Conservation (phyloP, 495 filamentous ascomycete genomes). For the Aspergillus bertholletiae region DNA sequence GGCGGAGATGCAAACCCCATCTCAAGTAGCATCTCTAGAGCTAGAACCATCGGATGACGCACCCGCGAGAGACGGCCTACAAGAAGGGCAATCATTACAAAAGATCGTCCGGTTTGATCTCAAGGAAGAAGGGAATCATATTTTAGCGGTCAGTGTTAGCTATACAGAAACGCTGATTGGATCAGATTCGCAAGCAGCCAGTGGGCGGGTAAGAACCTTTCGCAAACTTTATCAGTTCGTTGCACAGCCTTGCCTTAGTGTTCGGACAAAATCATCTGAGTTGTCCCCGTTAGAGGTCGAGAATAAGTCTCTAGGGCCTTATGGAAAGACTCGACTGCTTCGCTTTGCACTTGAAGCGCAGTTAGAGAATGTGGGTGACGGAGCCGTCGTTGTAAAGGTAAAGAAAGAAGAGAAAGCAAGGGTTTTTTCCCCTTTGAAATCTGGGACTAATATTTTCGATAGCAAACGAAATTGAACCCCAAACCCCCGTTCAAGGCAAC, state of each 20-base stretch:
- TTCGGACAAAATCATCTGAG: constrained; percentile 79
- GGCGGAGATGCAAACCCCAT: constrained; percentile 93
- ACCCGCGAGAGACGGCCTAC: constrained; percentile 45
- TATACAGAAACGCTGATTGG: constrained; percentile 66
- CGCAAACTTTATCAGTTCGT: constrained; percentile 96
- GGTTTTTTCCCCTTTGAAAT: too few relatives aligned
- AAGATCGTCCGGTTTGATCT: constrained; percentile 82
- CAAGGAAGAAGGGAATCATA: constrained; percentile 90
- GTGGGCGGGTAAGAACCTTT: constrained; percentile 78
- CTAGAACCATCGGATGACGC: constrained; percentile 41
- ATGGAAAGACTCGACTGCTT: constrained; percentile 40
- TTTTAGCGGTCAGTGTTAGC: constrained; percentile 89
- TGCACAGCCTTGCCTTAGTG: constrained; percentile 81
- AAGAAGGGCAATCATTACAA: constrained; percentile 69
- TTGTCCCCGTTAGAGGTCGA: constrained; percentile 45
- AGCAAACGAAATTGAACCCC: constrained; percentile 50
- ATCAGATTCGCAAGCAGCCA: constrained; percentile 55
- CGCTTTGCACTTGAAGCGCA: constrained; percentile 82
- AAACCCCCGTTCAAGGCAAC: constrained; percentile 54
- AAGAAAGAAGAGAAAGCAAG: constrained; percentile 4
- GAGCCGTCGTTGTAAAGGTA: constrained; percentile 42
- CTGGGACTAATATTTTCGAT: constrained; percentile 7
- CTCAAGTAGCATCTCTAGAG: constrained; percentile 54
- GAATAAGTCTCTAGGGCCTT: constrained; percentile 43
- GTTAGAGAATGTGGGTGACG: constrained; percentile 80